A percentile compares a stretch with the other conserved stretches of the same genome.
Conservation (phyloP, 805 yeast genomes). For the Wickerhamiella brachini region DNA sequence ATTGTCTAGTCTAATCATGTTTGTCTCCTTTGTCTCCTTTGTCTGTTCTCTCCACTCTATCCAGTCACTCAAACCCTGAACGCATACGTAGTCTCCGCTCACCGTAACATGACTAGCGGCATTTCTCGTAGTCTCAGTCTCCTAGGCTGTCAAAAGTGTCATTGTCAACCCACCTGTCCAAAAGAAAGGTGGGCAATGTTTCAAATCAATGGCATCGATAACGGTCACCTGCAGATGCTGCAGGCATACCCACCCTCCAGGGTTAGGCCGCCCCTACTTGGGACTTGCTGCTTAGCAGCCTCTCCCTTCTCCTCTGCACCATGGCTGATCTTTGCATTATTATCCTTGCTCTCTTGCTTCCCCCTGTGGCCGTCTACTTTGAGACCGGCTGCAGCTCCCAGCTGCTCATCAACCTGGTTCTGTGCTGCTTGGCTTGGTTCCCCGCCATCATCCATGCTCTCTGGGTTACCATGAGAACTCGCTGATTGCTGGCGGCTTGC, state of each 20-base stretch:
- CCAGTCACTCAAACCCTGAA: no score
- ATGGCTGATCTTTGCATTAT: slow-evolving; percentile 10
- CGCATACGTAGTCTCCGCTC: no score
- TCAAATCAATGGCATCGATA: neutral
- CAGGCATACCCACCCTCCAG: neutral
- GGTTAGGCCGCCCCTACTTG: neutral
- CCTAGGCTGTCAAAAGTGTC: no score
- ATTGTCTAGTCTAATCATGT: no score
- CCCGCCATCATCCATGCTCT: slow-evolving; percentile 40
- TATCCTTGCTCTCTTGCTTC: slow-evolving; percentile 34
- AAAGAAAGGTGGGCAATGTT: neutral
- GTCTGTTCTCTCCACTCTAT: no score
- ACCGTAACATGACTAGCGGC: no score
- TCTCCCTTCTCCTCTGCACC: neutral
- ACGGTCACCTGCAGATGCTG: neutral
- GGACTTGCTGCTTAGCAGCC: neutral
- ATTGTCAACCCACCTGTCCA: no score
- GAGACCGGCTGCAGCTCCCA: slow-evolving; percentile 42
- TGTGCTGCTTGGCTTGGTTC: slow-evolving; percentile 59
- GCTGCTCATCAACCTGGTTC: slow-evolving; percentile 42
- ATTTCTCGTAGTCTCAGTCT: no score
- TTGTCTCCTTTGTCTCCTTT: no score
- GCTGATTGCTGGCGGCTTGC: neutral
- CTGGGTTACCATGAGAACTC: slow-evolving; percentile 17
- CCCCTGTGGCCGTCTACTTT: slow-evolving; percentile 50